Base-by-base conservation (phyloP, 768 basidiomycete genomes). In the button mushroom (Agaricus bisporus) region DNA sequence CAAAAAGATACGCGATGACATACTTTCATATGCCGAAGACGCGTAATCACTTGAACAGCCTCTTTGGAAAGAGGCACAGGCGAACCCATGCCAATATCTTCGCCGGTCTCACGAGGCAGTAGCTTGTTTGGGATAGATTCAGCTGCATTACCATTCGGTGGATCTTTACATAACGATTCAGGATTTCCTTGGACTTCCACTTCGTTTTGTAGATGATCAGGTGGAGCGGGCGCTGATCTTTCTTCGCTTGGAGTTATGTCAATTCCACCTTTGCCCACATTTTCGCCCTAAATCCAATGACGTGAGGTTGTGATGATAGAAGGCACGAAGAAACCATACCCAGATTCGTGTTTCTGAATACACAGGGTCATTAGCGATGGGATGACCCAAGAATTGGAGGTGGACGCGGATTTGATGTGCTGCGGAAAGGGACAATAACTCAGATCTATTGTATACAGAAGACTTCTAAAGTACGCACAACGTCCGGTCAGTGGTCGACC, bases 371-470 rank as follows among this genome's bases (percentile, higher is more conserved):
- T 99, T 98, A 10, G 91, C 90, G 58, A 99, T 93, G 0, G 97
- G 88, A 64, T 90, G 74, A 1, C 95, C 97, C 53, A 99, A 81
- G 68, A 80, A 98, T 68, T 98, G 97, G 2, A 99, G 79, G 64
- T 99, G 97, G 3, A 99, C 95, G 47, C 97, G 81, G 54, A 98
- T 90, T 68, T 99, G 97, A 70, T 99, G 97, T 0, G 97, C 94
- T 97, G 42, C 48, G 20, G 41, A 51, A 22, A 37, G 22, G 17
- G 41, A 53, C 14, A 37, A 8, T 49, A 28, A 4, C 36, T n/a
- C 39, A 18, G 26, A 15, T 32, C 5, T 12, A 18, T 15, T 28
- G n/a, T 22, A 32, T 48, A 7, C 14, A 25, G 25, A 47, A 43
- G 29, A 22, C 48, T 32, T 32, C 11, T 32, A 62, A 48, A 22